A percentile compares a stretch with the other conserved stretches of the same genome.
phyloP scores from a whole-genome alignment of 306 rosid species.

The Rosa multiflora region DNA sequence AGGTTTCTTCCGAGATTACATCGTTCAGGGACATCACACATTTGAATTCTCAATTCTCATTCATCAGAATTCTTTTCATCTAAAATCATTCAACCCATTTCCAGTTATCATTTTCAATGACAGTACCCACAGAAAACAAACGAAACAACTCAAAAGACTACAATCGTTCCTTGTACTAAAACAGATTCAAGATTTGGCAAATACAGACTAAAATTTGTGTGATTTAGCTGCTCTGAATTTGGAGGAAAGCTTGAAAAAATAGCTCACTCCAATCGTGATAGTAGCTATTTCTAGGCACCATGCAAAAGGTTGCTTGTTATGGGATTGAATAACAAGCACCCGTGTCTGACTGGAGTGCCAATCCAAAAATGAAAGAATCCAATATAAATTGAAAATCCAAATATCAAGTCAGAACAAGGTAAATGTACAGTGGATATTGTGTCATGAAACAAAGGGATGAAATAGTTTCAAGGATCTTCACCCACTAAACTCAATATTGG shows the following conservation, averaged over 20 bases:
- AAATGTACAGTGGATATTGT: slow-evolving; percentile 41
- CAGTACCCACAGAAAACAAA: background rate
- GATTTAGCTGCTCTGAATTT: slow-evolving; percentile 51
- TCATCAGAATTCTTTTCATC: background rate
- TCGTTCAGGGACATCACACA: background rate
- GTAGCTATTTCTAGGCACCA: slow-evolving; percentile 38
- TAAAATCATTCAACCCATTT: background rate
- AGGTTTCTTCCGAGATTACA: background rate
- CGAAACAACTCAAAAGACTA: background rate
- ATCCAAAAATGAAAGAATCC: background rate
- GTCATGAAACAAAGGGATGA: slow-evolving; percentile 38
- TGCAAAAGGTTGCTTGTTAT: slow-evolving; percentile 75
- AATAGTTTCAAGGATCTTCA: slow-evolving; percentile 61
- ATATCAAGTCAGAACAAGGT: background rate
- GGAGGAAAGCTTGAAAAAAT: slow-evolving; percentile 29
- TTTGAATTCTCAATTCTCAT: background rate
- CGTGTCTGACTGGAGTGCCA: slow-evolving; percentile 68
- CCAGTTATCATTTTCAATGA: background rate
- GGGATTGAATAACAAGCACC: slow-evolving; percentile 58
- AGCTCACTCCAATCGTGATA: slow-evolving; percentile 53
- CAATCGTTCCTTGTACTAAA: background rate
- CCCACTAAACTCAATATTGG: slow-evolving; percentile 45
- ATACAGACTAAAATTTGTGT: background rate
- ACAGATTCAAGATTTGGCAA: background rate
- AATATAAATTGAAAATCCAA: background rate